Evolutionary conservation across 1,139 yeast genomes (phyloP), one percentile per base, ranked within the genome.

Genomic region (Petasospora rhodanensis): DNA sequence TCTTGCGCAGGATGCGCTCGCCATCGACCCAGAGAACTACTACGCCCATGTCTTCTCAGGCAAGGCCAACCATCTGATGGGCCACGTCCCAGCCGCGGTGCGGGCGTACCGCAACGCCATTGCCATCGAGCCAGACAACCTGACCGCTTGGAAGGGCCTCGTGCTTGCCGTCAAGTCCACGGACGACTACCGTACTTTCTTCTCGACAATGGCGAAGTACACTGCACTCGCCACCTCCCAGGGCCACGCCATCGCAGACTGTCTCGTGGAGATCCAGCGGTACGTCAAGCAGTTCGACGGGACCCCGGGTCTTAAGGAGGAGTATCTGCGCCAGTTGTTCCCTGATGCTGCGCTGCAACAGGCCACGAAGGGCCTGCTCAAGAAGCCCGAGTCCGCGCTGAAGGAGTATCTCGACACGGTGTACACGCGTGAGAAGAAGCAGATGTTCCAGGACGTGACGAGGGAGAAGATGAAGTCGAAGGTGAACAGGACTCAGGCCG

Each of bases 61-160:
- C 12, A 62, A 62, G 42, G 51, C 65, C 5, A 47, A 36, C 15
- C 53, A 51, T 20, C 28, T 50, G n/a, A 16, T 49, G 37, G 56
- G 62, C 12, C 57, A 71, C 6, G 40, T 54, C 7, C 54, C 54
- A 1, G 59, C 66, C 4, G 80, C 95, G 0, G 51, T 63, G 2
- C 49, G 52, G 2, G 61, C 76, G 2, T 84, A 82, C 47, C 47
- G 55, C 18, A 57, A 55, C 26, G 96, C 96, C 0, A 69, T 75
- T 3, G 51, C 57, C 4, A 33, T 79, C 2, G 75, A 80, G 22
- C 74, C 79, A 0, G 61, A 63, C 1, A 75, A 78, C 35, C 42
- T 76, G 2, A 55, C 73, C 18, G 94, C 91, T 0, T 87, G 94
- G 95, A 86, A 84, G 53, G 97, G 96, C 0, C 66, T 79, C 41